Conservation (phyloP, 257 asterid species). For the Ophiorrhiza pumila region DNA sequence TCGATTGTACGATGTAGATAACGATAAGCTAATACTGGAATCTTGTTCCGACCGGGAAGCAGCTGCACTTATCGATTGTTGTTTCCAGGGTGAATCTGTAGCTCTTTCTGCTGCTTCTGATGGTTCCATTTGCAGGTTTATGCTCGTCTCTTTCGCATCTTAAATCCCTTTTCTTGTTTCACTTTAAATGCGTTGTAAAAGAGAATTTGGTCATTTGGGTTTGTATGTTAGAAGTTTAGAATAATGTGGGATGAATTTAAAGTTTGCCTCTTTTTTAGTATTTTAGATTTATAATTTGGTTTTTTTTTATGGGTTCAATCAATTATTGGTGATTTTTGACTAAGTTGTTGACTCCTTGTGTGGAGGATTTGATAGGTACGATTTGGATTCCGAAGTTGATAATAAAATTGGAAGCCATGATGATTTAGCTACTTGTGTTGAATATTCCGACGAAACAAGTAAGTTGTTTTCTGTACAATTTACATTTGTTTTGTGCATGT, state of each 20-base stretch:
- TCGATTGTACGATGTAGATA: conserved; percentile 72
- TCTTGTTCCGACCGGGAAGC: conserved; percentile 39
- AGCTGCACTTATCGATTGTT: conserved; percentile 64
- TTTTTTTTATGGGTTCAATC: background rate
- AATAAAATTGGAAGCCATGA: conserved; percentile 61
- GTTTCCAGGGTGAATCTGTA: conserved; percentile 55
- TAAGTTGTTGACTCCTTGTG: background rate
- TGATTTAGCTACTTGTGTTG: conserved; percentile 70
- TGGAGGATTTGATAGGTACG: conserved; percentile 53
- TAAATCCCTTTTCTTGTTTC: background rate
- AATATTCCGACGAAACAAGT: conserved; percentile 71
- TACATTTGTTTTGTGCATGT: background rate
- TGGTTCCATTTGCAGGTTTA: conserved; percentile 74
- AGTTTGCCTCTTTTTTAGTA: background rate
- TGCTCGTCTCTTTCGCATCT: background rate
- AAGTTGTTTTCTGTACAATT: conserved; percentile 20
- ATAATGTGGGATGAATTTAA: background rate
- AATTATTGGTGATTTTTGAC: background rate
- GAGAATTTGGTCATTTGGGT: background rate
- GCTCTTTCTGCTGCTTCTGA: conserved; percentile 66
- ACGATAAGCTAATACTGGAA: conserved; percentile 55
- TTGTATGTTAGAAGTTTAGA: background rate
- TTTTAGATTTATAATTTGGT: background rate
- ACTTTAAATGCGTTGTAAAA: background rate
- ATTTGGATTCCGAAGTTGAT: conserved; percentile 55